Percentiles rank a stretch among this genome's conserved stretches.
Conservation (phyloP, 2,329 filamentous ascomycete genomes). For the Alternaria rosae region DNA sequence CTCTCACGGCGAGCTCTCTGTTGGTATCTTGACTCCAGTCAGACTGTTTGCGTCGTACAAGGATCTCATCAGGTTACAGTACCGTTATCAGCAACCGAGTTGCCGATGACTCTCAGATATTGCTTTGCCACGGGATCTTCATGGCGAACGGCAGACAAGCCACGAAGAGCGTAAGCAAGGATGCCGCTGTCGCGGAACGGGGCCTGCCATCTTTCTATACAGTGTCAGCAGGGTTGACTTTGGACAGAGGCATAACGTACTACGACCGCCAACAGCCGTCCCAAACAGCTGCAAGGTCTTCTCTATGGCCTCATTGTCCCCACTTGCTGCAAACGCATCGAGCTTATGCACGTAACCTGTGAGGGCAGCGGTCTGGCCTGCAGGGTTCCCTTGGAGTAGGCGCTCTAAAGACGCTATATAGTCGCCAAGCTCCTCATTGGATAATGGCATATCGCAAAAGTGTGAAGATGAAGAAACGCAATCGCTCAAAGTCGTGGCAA, state of each 20-base stretch:
- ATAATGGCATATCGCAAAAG: conserved; percentile 23
- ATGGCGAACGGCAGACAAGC: conserved; percentile 29
- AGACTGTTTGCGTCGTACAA: conserved; percentile 13
- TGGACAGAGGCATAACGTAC: conserved; percentile 21
- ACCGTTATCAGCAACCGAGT: conserved; percentile 50
- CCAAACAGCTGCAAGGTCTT: conserved; percentile 37
- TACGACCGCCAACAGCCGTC: conserved; percentile 43
- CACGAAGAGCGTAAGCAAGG: conserved; percentile 35
- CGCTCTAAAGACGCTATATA: conserved; percentile 26
- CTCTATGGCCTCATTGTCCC: conserved; percentile 20
- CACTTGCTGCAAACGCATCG: conserved; percentile 14
- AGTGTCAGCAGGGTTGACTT: conserved; percentile 30
- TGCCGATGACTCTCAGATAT: conserved; percentile 49
- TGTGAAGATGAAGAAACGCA: conserved; percentile 11
- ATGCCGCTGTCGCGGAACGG: conserved; percentile 38
- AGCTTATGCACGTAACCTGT: conserved; percentile 25
- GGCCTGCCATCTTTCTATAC: conserved; percentile 40
- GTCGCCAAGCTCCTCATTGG: conserved; percentile 24
- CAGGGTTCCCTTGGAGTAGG: conserved; percentile 23
- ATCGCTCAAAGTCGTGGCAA: conserved; percentile 7
- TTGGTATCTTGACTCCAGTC: conserved; percentile 41
- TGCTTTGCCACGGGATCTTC: conserved; percentile 39
- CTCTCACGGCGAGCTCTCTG: conserved; percentile 35
- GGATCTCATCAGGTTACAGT: conserved; percentile 4
- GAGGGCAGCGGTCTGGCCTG: conserved; percentile 24